Evolutionary conservation across 2,329 filamentous ascomycete genomes (phyloP).

Genomic region (Drechslerella coelobrocha): DNA sequence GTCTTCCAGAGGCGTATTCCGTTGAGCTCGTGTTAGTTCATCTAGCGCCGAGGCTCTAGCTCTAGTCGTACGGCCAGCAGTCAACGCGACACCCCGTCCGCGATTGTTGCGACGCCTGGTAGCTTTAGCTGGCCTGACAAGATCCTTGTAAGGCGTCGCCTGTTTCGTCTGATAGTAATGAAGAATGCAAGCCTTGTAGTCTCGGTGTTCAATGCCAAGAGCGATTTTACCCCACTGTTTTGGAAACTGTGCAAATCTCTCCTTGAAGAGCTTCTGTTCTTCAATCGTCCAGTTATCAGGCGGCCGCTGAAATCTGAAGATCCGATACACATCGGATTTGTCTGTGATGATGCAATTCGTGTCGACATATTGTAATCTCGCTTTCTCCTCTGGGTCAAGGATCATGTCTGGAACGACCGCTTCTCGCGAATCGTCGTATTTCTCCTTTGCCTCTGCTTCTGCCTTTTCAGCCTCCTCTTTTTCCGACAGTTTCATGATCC

Average conservation of each 20-base stretch:
- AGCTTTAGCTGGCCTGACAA: constrained; percentile 62
- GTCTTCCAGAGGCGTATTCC: constrained; percentile 55
- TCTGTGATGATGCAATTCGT: constrained; percentile 72
- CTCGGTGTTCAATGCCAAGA: constrained; percentile 68
- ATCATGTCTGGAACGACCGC: constrained; percentile 75
- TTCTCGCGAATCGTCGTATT: constrained; percentile 77
- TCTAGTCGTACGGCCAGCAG: constrained; percentile 60
- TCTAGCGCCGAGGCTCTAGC: constrained; percentile 66
- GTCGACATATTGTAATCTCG: constrained; percentile 67
- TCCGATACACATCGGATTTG: constrained; percentile 49
- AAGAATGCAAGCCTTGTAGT: constrained; percentile 81
- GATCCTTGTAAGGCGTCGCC: constrained; percentile 76
- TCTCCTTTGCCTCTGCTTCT: constrained; percentile 63
- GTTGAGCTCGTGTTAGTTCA: constrained; percentile 69
- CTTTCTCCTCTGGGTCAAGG: constrained; percentile 68
- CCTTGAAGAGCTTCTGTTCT: constrained; percentile 74
- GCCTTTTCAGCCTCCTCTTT: constrained; percentile 53
- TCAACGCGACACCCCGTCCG: constrained; percentile 60
- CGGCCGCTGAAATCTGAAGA: constrained; percentile 69
- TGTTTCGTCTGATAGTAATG: constrained; percentile 85
- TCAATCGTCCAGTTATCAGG: constrained; percentile 77
- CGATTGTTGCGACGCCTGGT: constrained; percentile 33
- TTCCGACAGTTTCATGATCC: constrained; percentile 54
- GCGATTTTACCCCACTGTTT: constrained; percentile 85
- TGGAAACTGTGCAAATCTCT: constrained; percentile 74